Evolutionary conservation across 495 filamentous ascomycete species (phyloP).

Genomic region (Astrothelium subdiscretum): DNA sequence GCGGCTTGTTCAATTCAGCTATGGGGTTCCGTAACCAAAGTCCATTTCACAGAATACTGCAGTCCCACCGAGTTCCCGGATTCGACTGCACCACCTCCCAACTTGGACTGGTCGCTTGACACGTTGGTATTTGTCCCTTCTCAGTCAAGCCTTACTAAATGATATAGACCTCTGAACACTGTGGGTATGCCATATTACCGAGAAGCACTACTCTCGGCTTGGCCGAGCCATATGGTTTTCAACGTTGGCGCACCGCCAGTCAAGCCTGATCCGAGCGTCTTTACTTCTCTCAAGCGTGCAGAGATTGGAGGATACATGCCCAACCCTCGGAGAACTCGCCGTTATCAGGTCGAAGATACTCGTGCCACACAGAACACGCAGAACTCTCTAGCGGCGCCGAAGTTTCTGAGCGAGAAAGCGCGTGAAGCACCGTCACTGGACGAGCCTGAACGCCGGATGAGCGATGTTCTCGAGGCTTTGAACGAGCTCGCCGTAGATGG

Average conservation of each 20-base stretch:
- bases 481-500: conserved; percentile 23
- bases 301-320: conserved; percentile 65
- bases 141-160: background rate
- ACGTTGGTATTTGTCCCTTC: conserved; percentile 36
- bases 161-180: conserved; percentile 58
- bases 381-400: conserved; percentile 54
- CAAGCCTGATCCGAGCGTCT: conserved; percentile 60
- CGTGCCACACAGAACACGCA: conserved; percentile 42
- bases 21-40: conserved; percentile 84
- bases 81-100: conserved; percentile 36
- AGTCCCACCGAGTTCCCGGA: conserved; percentile 70
- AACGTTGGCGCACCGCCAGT: conserved; percentile 73
- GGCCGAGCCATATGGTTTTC: conserved; percentile 72
- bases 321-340: conserved; percentile 57
- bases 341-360: conserved; percentile 78
- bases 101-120: conserved; percentile 59
- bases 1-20: conserved; percentile 67
- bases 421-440: conserved; percentile 44
- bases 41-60: conserved; percentile 78
- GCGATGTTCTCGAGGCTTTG: conserved; percentile 52
- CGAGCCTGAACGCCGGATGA: conserved; percentile 35
- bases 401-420: conserved; percentile 87
- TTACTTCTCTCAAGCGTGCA: conserved; percentile 52
- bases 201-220: conserved; percentile 75
- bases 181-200: conserved; percentile 91